These are phyloP conservation scores for Corymbia citriodora DNA, from an alignment of 441 rosid species.

Conservation along the genomic window DNA sequence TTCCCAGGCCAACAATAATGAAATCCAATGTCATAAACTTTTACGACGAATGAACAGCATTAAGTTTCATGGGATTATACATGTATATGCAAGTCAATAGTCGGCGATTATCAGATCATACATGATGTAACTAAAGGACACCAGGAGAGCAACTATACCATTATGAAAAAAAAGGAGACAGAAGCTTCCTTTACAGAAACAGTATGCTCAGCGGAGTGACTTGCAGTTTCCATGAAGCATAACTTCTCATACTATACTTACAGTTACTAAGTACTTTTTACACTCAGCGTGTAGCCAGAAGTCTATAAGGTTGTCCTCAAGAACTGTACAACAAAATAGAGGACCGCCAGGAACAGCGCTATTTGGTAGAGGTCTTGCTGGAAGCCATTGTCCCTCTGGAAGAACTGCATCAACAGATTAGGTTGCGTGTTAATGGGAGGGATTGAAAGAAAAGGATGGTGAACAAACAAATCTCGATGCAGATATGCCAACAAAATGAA, in stretches of 20 bases:
- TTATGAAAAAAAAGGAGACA: not conserved
- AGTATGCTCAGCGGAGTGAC: not conserved
- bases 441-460: not conserved
- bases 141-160: not conserved
- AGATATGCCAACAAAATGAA: not conserved
- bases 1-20: not conserved
- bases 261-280: not conserved
- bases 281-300: not conserved
- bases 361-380: conserved; percentile 76
- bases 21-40: not conserved
- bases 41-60: not conserved
- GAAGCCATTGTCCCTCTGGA: conserved; percentile 71
- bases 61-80: not conserved
- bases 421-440: not conserved
- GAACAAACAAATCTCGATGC: not conserved
- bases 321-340: conserved; percentile 82
- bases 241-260: not conserved
- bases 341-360: conserved; percentile 61
- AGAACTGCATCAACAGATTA: conserved; percentile 50
- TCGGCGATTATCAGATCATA: not conserved
- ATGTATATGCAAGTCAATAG: not conserved
- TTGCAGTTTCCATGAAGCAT: not conserved
- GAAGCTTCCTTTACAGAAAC: not conserved
- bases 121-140: not conserved
- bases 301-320: conserved; percentile 59